Evolutionary conservation across 202 grass and related monocot genomes (phyloP).

Genomic region (Schoenoplectus triqueter): DNA sequence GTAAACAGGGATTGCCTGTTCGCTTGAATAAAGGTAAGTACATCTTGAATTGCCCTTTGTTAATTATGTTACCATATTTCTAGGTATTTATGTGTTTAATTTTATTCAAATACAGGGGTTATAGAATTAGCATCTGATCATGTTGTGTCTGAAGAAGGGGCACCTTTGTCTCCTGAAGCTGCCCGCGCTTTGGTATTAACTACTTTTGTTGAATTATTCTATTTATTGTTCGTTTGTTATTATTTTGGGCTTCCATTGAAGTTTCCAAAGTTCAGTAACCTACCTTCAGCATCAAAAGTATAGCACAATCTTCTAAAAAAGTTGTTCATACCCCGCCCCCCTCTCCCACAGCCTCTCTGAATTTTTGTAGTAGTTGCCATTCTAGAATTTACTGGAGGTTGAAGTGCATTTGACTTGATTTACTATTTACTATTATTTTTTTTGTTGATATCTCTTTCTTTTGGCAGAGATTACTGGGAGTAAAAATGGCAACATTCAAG

Average conservation of each 20-base stretch:
- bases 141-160: conserved; percentile 88
- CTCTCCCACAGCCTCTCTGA: neutral
- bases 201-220: neutral
- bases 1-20: conserved; percentile 85
- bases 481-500: conserved; percentile 83
- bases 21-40: conserved; percentile 77
- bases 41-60: neutral
- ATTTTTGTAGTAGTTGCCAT: neutral
- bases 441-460: neutral
- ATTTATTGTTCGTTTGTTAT: neutral
- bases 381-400: neutral
- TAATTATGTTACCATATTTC: neutral
- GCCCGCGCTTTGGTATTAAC: conserved; percentile 71
- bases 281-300: neutral
- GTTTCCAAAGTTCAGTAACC: neutral
- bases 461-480: conserved; percentile 58
- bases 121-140: conserved; percentile 86
- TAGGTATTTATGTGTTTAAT: conserved; percentile 9
- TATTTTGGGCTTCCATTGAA: neutral
- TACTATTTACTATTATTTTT: neutral
- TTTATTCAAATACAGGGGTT: conserved; percentile 53
- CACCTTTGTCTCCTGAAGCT: conserved; percentile 79
- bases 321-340: no score
- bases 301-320: neutral
- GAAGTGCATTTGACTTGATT: neutral